Conservation (phyloP, 2,329 filamentous ascomycete genomes). For the Ophiostoma sp. region DNA sequence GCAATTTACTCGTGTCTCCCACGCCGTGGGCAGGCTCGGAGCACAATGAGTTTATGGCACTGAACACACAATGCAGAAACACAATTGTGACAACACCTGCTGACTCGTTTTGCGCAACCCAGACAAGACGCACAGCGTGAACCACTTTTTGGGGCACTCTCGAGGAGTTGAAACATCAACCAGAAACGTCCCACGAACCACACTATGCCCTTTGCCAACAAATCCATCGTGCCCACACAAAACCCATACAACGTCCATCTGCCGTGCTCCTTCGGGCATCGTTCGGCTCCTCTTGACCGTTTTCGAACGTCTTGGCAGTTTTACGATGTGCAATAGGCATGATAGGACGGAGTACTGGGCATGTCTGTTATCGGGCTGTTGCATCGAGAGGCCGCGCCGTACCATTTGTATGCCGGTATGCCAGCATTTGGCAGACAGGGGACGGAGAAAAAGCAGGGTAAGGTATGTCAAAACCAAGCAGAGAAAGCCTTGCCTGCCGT, state of each 20-base stretch:
- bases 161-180: neutral
- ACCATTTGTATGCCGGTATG: neutral
- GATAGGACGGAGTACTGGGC: too few relatives aligned
- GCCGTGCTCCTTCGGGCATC: neutral
- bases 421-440: neutral
- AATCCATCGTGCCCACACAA: neutral
- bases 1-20: too few relatives aligned
- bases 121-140: neutral
- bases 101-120: neutral
- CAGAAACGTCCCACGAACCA: neutral
- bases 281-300: neutral
- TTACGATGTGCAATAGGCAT: neutral
- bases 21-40: neutral
- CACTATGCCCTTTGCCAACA: neutral
- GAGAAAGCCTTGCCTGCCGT: neutral
- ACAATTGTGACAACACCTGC: conserved; percentile 1
- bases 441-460: neutral
- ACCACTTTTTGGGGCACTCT: neutral
- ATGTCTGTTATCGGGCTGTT: neutral
- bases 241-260: neutral
- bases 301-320: neutral
- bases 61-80: neutral
- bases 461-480: neutral
- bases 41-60: neutral
- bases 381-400: neutral